Percentiles rank a stretch among this genome's conserved stretches.
Evolutionary conservation across 163 green algal genomes (phyloP).

Genomic region (Smithsoniella earleae): DNA sequence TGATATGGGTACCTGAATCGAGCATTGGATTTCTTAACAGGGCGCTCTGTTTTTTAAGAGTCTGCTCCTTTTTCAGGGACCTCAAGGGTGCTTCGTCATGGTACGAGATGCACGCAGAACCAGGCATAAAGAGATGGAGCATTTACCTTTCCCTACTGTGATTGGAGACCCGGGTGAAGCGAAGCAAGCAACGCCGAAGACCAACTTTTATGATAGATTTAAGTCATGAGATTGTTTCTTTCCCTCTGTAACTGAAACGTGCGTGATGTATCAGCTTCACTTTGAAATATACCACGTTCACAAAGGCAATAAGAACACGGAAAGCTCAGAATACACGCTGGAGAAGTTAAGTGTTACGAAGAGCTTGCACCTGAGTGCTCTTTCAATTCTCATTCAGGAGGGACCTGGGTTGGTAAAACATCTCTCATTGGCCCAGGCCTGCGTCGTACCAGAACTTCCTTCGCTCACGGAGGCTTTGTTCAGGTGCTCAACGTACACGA

Average conservation of each 20-base stretch:
- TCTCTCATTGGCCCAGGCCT: too few species aligned
- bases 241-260: too few species aligned
- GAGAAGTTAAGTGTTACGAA: not conserved
- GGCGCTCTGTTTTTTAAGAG: too few species aligned
- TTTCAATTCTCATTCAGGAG: not conserved
- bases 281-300: not conserved
- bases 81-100: constrained; percentile 68
- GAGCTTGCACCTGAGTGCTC: not conserved
- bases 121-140: constrained; percentile 29
- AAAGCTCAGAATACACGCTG: not conserved
- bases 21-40: too few species aligned
- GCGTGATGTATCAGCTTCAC: not conserved
- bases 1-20: not conserved
- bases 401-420: not conserved
- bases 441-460: too few species aligned
- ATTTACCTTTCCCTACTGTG: constrained; percentile 49
- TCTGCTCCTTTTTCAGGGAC: constrained; percentile 53
- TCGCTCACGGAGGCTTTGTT: too few species aligned
- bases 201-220: constrained; percentile 25
- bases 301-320: not conserved
- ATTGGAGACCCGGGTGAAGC: constrained; percentile 29
- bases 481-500: too few species aligned
- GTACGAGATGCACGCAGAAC: constrained; percentile 70
- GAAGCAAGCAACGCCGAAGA: constrained; percentile 22
- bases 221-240: constrained; percentile 1